phyloP scores from a whole-genome alignment of 2,329 filamentous ascomycete genomes.

The Rachicladosporium sp. region DNA sequence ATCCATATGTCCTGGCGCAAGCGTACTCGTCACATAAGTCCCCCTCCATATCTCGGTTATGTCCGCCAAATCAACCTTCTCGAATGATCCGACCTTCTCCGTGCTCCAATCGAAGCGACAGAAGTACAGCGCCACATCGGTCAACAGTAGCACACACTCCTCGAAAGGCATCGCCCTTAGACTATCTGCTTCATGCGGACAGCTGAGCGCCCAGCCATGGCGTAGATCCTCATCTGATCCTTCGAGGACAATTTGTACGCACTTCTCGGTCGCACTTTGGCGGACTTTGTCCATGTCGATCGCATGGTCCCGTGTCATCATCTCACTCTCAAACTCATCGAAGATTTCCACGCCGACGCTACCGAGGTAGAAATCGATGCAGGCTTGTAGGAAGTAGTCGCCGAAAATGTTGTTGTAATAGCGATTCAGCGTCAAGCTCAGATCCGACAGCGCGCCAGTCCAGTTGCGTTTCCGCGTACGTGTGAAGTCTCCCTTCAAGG shows the following conservation, averaged over 20 bases:
- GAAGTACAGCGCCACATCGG: constrained; percentile 71
- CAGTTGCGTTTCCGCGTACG: constrained; percentile 83
- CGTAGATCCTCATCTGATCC: constrained; percentile 67
- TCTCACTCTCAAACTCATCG: constrained; percentile 84
- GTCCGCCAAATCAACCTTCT: constrained; percentile 66
- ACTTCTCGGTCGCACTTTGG: constrained; percentile 80
- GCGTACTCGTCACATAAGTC: constrained; percentile 79
- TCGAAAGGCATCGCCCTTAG: constrained; percentile 61
- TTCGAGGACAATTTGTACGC: constrained; percentile 68
- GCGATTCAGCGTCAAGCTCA: constrained; percentile 73
- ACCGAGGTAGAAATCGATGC: constrained; percentile 86
- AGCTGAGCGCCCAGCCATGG: constrained; percentile 79
- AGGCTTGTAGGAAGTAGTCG: constrained; percentile 91
- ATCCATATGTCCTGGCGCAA: constrained; percentile 65
- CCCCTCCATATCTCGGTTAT: constrained; percentile 64
- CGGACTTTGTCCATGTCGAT: constrained; percentile 75
- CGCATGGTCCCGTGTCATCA: constrained; percentile 86
- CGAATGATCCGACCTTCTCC: constrained; percentile 88
- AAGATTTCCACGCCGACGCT: constrained; percentile 78
- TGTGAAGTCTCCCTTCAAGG: constrained; percentile 94
- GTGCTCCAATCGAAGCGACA: constrained; percentile 91
- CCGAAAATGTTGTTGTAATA: constrained; percentile 84
- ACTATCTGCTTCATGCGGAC: constrained; percentile 59
- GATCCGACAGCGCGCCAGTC: constrained; percentile 78
- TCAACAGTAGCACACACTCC: constrained; percentile 78